Evolutionary conservation across 2,329 filamentous ascomycete species (phyloP).

Genomic region (Pestalotiopsis sp.): DNA sequence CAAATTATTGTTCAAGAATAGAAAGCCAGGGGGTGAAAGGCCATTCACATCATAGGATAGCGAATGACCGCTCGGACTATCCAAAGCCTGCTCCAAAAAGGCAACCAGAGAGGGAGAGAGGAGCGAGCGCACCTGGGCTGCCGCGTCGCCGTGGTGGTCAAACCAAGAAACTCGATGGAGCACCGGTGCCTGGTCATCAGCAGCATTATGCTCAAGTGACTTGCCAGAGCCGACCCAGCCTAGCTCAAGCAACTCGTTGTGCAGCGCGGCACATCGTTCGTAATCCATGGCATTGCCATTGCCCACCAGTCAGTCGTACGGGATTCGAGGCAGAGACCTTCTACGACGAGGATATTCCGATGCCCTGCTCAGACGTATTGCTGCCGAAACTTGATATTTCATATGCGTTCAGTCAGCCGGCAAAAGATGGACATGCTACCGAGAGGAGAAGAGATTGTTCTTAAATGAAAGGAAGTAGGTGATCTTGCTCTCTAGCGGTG

Average conservation of each 20-base stretch:
- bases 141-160: slow-evolving; percentile 9
- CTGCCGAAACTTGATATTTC: not conserved
- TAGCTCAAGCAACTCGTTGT: not conserved
- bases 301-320: not conserved
- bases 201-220: not conserved
- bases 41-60: slow-evolving; percentile 20
- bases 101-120: slow-evolving; percentile 18
- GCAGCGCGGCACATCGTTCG: not conserved
- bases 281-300: not conserved
- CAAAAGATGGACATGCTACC: not conserved
- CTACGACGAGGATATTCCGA: not conserved
- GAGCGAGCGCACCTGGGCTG: slow-evolving; percentile 2
- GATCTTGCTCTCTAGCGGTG: too few relatives aligned
- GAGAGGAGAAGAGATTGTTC: not conserved
- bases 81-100: slow-evolving; percentile 18
- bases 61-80: slow-evolving; percentile 12
- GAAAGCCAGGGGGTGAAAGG: slow-evolving; percentile 10
- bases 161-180: slow-evolving; percentile 11
- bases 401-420: not conserved
- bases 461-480: too few relatives aligned
- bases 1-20: slow-evolving; percentile 11
- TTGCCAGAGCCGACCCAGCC: not conserved
- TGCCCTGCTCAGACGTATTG: not conserved
- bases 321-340: not conserved
- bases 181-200: not conserved